Evolutionary conservation across 148 eudicot genomes (phyloP), one percentile per base, ranked within the genome.

Genomic region (Polygonum aviculare): DNA sequence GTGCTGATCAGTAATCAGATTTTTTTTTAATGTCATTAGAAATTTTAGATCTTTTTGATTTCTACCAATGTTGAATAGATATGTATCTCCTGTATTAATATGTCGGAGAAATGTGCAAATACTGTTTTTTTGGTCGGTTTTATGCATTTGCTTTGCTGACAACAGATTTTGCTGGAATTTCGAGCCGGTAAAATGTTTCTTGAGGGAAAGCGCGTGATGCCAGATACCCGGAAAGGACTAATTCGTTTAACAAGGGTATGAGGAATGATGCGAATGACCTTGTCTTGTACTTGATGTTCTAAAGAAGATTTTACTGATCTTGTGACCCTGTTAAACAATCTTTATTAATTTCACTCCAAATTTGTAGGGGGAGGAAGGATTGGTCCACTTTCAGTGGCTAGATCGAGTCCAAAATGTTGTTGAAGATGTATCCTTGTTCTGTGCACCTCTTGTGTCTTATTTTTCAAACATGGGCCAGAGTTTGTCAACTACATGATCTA

Each of bases 171-270:
- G 81, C 51, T 95, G 85, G 94, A 90, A 81, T 92, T 95, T 76
- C 94, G 97, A 73, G 99, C 99, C 74, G 99, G 99, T 77, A 95
- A 93, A 88, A 92, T 95, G 99, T 47, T 57, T 73, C 72, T 92
- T 60, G 93, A 95, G 75, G 99, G 99, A 55, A 90, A 86, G 78
- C 90, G 83, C 50, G 99, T 92, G 47, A 74, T 90, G 75, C 93
- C 97, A 74, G 99, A 95, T 85, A 65, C 96, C 10, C 97, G 96
- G 45, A 93, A 93, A 90, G 99, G 99, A 72, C 87, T 89, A 73
- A 86, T 92, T 82, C 96, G 92, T 33, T 82, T 95, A 78, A 88
- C 82, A 73, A 94, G 90, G 91, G 99, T 95, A 87, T 79, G 87
- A 31, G 9, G 15, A 60, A 60, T 38, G 11, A 67, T 67, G 45